Conservation (phyloP, 805 yeast species). For the Candida verbasci region DNA sequence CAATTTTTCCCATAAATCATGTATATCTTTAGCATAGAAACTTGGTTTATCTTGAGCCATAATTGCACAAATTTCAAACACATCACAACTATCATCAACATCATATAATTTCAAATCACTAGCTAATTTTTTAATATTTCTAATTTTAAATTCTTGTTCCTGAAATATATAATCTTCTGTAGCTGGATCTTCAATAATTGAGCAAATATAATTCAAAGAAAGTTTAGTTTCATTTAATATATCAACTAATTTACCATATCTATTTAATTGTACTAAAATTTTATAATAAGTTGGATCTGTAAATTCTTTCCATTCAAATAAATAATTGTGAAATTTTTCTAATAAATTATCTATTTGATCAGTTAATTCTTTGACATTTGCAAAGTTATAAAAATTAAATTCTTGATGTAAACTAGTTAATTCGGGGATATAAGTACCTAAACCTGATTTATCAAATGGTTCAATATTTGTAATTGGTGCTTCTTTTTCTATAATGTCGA, state of each 20-base stretch:
- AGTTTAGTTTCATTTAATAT: conserved; percentile 12
- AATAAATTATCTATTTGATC: conserved; percentile 14
- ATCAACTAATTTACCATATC: conserved; percentile 18
- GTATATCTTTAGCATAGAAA: no score
- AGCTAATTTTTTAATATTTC: no score
- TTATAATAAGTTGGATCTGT: conserved; percentile 14
- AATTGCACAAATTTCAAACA: no score
- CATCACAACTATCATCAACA: no score
- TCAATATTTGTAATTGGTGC: not conserved
- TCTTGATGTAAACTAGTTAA: conserved; percentile 17
- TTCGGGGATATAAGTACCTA: conserved; percentile 14
- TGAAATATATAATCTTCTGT: no score
- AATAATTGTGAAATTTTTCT: conserved; percentile 14
- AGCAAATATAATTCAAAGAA: no score
- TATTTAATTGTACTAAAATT: conserved; percentile 19
- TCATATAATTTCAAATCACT: no score
- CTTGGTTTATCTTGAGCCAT: no score
- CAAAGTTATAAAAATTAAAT: conserved; percentile 14
- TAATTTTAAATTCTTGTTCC: no score
- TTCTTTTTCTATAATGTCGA: no score
- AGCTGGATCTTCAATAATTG: no score
- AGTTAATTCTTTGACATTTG: conserved; percentile 14
- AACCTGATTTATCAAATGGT: conserved; percentile 4
- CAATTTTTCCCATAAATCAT: no score
- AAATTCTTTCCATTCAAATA: conserved; percentile 8